These are phyloP conservation scores for Trametes gibbosa DNA, from an alignment of 768 basidiomycete genomes.

Conservation along the genomic window DNA sequence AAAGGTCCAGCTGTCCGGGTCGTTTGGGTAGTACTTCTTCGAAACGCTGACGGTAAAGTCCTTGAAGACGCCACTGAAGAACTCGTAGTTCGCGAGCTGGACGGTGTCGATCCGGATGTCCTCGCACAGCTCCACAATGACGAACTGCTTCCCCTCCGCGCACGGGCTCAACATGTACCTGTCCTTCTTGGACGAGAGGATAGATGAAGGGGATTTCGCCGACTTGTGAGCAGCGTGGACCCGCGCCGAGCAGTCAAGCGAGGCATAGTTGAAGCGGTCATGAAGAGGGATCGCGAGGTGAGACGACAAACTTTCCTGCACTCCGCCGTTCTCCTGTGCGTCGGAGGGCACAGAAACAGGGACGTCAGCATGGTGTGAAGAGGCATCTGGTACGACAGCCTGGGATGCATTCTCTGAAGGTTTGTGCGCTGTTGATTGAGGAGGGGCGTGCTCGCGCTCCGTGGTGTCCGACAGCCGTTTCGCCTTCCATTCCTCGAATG, in stretches of 20 bases:
- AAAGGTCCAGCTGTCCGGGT: conserved; percentile 43
- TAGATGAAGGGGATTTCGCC: conserved; percentile 78
- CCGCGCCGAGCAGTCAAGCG: conserved; percentile 88
- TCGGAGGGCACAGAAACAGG: background rate
- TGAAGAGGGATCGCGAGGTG: conserved; percentile 72
- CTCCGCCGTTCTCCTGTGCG: conserved; percentile 10
- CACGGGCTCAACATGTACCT: conserved; percentile 97
- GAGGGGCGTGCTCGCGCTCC: background rate
- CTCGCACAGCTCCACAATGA: conserved; percentile 95
- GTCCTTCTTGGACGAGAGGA: conserved; percentile 88
- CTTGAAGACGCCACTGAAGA: conserved; percentile 95
- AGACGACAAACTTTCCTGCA: conserved; percentile 42
- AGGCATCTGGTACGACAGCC: background rate
- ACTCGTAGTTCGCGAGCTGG: conserved; percentile 95
- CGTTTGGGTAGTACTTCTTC: conserved; percentile 37
- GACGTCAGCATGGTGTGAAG: background rate
- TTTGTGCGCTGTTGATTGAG: background rate
- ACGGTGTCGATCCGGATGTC: conserved; percentile 96
- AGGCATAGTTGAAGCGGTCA: conserved; percentile 95
- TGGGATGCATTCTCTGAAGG: conserved; percentile 12
- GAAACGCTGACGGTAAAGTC: conserved; percentile 83
- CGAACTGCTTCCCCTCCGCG: conserved; percentile 60
- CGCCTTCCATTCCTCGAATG: conserved; percentile 88
- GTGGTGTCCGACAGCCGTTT: conserved; percentile 47
- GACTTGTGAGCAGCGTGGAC: conserved; percentile 80